Conservation (phyloP, 352 stramenopile species). For the Globisporangium echinulatum region DNA sequence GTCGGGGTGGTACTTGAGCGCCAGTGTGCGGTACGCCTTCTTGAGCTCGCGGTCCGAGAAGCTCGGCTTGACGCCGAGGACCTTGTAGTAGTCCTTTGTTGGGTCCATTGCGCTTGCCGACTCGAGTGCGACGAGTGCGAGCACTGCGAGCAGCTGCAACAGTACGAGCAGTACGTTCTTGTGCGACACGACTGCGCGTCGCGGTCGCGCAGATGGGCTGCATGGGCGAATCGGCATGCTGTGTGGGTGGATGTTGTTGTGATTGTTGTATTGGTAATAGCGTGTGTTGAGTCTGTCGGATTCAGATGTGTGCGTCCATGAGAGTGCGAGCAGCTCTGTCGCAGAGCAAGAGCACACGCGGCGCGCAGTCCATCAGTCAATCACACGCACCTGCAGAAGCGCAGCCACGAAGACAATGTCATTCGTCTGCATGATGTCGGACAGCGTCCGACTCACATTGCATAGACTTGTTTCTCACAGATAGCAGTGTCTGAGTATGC, state of each 20-base stretch:
- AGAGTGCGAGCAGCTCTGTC: neutral
- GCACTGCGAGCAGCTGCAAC: slow-evolving; percentile 18
- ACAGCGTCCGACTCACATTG: too few relatives aligned
- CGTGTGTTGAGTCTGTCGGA: neutral
- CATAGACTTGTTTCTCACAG: too few relatives aligned
- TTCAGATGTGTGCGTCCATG: slow-evolving; percentile 12
- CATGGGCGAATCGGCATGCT: neutral
- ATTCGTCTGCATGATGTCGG: too few relatives aligned
- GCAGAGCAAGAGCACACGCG: neutral
- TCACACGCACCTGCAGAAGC: too few relatives aligned
- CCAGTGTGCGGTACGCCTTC: slow-evolving; percentile 84
- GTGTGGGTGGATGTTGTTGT: neutral
- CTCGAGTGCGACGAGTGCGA: slow-evolving; percentile 16
- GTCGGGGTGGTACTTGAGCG: slow-evolving; percentile 88
- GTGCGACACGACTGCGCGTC: neutral
- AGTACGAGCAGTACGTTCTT: slow-evolving; percentile 9
- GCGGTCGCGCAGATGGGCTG: neutral
- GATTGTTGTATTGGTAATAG: neutral
- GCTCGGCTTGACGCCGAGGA: slow-evolving; percentile 62
- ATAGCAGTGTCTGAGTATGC: too few relatives aligned
- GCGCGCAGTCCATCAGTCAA: too few relatives aligned
- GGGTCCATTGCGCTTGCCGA: slow-evolving; percentile 38
- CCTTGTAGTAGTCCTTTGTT: slow-evolving; percentile 80
- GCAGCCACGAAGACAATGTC: too few relatives aligned
- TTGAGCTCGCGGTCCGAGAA: slow-evolving; percentile 80